phyloP scores from a whole-genome alignment of 306 rosid species.

The Rosa multiflora region DNA sequence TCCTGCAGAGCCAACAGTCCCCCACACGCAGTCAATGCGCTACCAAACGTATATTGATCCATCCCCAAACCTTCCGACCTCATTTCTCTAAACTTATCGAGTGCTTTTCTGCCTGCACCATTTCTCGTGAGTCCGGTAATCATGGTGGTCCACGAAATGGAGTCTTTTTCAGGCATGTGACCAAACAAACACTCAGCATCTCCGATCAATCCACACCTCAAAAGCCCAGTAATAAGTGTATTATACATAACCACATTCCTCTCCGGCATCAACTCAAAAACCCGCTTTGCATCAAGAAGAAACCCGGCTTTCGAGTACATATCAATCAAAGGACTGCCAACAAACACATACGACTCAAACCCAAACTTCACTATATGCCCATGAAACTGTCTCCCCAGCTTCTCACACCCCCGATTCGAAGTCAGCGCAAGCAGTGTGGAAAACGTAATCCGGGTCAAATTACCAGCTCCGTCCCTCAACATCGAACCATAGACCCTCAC shows the following conservation, averaged over 20 bases:
- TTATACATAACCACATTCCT: constrained; percentile 76
- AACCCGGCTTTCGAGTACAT: constrained; percentile 71
- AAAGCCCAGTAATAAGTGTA: constrained; percentile 64
- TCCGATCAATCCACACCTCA: constrained; percentile 55
- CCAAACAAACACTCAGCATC: constrained; percentile 54
- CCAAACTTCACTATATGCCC: constrained; percentile 78
- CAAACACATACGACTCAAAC: constrained; percentile 59
- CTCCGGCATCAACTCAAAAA: constrained; percentile 55
- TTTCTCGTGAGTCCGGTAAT: constrained; percentile 74
- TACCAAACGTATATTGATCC: constrained; percentile 91
- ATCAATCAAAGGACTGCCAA: constrained; percentile 82
- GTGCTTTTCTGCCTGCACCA: constrained; percentile 55
- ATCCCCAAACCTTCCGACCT: constrained; percentile 47
- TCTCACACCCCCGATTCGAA: constrained; percentile 45
- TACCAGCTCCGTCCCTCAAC: constrained; percentile 45
- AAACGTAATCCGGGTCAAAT: constrained; percentile 59
- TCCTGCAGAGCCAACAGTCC: constrained; percentile 56
- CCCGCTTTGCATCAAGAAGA: constrained; percentile 53
- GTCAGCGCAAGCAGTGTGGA: constrained; percentile 76
- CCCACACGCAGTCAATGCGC: constrained; percentile 86
- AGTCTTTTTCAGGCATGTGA: constrained; percentile 66
- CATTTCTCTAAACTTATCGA: constrained; percentile 61
- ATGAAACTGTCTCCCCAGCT: constrained; percentile 74
- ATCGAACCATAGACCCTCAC: constrained; percentile 60
- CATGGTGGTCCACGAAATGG: constrained; percentile 83